Evolutionary conservation across 495 filamentous ascomycete genomes (phyloP).

Genomic region (Penicillium manginii): DNA sequence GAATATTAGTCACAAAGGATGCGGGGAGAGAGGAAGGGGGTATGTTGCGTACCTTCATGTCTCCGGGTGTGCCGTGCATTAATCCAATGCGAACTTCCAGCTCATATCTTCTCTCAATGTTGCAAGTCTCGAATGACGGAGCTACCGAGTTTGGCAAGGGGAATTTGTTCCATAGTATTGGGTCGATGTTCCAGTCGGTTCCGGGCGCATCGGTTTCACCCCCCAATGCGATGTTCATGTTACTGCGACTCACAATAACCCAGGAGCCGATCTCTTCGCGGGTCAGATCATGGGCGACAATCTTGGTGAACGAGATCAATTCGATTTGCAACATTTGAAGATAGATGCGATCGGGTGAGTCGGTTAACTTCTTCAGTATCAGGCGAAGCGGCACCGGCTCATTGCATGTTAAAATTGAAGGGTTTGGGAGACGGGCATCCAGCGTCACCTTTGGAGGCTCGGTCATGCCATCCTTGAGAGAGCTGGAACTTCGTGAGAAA

Average conservation of each 20-base stretch:
- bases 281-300: conserved; percentile 71
- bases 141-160: conserved; percentile 81
- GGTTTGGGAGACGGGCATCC: conserved; percentile 84
- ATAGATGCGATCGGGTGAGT: conserved; percentile 64
- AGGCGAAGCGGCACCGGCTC: conserved; percentile 80
- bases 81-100: conserved; percentile 81
- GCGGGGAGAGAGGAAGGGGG: neutral
- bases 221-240: conserved; percentile 67
- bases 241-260: conserved; percentile 68
- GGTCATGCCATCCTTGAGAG: conserved; percentile 22
- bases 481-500: conserved; percentile 49
- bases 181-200: conserved; percentile 68
- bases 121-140: conserved; percentile 87
- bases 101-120: conserved; percentile 79
- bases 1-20: neutral
- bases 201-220: conserved; percentile 59
- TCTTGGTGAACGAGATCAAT: conserved; percentile 75
- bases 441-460: conserved; percentile 61
- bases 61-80: conserved; percentile 54
- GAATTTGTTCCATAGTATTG: conserved; percentile 66
- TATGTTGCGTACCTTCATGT: conserved; percentile 52
- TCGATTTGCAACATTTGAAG: conserved; percentile 81
- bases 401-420: conserved; percentile 87
- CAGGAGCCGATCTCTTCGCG: conserved; percentile 68
- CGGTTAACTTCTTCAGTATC: conserved; percentile 72